Conservation (phyloP, 2,329 filamentous ascomycete species). For the Penicillium paneum region DNA sequence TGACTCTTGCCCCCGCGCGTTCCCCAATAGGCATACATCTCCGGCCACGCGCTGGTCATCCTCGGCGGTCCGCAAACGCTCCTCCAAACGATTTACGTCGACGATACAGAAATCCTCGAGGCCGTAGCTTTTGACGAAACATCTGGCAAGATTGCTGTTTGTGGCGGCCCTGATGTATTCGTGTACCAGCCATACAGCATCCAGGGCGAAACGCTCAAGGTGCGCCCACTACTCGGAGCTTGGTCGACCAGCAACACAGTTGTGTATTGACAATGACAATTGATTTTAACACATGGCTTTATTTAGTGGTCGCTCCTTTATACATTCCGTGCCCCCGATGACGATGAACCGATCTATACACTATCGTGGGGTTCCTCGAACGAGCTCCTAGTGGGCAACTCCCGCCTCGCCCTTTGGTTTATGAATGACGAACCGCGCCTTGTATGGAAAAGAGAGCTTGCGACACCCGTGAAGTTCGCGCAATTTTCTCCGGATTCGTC, state of each 20-base stretch:
- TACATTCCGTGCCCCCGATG: slow-evolving; percentile 45
- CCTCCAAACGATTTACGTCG: slow-evolving; percentile 87
- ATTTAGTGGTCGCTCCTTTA: slow-evolving; percentile 58
- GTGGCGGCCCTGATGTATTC: slow-evolving; percentile 64
- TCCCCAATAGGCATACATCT: slow-evolving; percentile 71
- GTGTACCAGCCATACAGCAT: slow-evolving; percentile 74
- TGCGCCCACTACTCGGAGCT: slow-evolving; percentile 40
- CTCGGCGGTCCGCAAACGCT: slow-evolving; percentile 71
- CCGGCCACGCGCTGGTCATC: slow-evolving; percentile 81
- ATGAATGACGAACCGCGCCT: slow-evolving; percentile 44
- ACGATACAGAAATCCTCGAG: slow-evolving; percentile 65
- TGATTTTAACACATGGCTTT: slow-evolving; percentile 18
- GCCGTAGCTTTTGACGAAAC: slow-evolving; percentile 77
- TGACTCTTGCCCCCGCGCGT: slow-evolving; percentile 12
- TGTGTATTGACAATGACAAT: not conserved
- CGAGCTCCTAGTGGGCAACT: slow-evolving; percentile 77
- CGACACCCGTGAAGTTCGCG: slow-evolving; percentile 70
- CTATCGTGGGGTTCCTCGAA: slow-evolving; percentile 86
- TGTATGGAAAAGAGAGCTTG: slow-evolving; percentile 72
- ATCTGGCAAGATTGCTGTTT: slow-evolving; percentile 80
- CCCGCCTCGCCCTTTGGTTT: slow-evolving; percentile 67
- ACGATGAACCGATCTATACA: slow-evolving; percentile 47
- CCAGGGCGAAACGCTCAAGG: slow-evolving; percentile 70
- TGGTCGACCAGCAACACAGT: not conserved
- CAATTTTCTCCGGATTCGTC: slow-evolving; percentile 81